Conservation (phyloP, 2,329 filamentous ascomycete species). For the Sporothrix inflata region DNA sequence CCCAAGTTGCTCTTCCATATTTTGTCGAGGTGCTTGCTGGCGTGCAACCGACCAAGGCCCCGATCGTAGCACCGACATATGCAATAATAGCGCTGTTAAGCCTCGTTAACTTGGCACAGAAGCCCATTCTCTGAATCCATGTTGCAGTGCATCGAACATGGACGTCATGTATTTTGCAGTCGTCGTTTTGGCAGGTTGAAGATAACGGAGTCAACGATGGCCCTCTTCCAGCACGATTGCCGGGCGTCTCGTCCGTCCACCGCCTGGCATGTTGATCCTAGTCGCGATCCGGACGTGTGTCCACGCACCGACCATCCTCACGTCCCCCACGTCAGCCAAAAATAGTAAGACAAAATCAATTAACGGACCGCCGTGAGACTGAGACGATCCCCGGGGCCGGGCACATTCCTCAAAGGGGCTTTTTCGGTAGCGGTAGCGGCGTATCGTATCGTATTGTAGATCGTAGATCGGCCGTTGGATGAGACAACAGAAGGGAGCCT, state of each 20-base stretch:
- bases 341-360: slow-evolving; percentile 9
- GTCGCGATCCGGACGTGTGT: neutral
- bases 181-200: neutral
- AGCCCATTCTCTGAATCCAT: neutral
- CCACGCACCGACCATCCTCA: neutral
- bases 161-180: slow-evolving; percentile 7
- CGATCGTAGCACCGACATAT: neutral
- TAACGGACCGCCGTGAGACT: slow-evolving; percentile 6
- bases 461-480: neutral
- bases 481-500: neutral
- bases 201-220: neutral
- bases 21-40: neutral
- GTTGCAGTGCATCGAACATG: neutral
- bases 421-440: neutral
- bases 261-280: slow-evolving; percentile 6
- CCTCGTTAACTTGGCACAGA: slow-evolving; percentile 5
- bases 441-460: neutral
- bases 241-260: neutral
- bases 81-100: slow-evolving; percentile 12
- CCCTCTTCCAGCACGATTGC: neutral
- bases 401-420: neutral
- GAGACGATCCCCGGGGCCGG: neutral
- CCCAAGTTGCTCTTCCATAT: too few relatives aligned
- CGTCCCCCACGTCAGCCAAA: neutral
- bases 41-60: neutral